A percentile compares a stretch with the other conserved stretches of the same genome.
Conservation (phyloP, 202 grass and related monocot genomes). For the Eragrostis tef region DNA sequence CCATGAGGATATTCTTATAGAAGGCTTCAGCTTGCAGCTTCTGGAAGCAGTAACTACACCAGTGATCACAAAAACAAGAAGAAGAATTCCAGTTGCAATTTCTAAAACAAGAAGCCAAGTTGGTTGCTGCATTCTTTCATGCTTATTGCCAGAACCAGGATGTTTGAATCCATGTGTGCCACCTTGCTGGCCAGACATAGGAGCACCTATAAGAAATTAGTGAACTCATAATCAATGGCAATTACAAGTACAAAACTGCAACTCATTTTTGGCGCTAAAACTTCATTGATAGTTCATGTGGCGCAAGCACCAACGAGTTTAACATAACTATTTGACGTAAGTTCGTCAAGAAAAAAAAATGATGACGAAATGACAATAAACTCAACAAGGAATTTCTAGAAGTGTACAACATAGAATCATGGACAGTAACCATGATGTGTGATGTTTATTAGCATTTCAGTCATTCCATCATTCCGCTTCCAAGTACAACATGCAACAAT, state of each 20-base stretch:
- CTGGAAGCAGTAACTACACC: conserved; percentile 67
- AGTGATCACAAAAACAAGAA: conserved; percentile 70
- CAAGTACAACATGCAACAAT: conserved; percentile 4
- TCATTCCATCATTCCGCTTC: conserved; percentile 7
- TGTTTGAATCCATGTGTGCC: conserved; percentile 48
- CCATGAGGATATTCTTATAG: conserved; percentile 71
- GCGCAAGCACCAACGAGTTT: too few relatives aligned
- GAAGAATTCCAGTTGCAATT: conserved; percentile 81
- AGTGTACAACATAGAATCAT: too few relatives aligned
- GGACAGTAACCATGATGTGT: neutral
- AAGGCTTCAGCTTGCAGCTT: conserved; percentile 74
- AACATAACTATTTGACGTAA: too few relatives aligned
- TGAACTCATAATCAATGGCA: conserved; percentile 25
- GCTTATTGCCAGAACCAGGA: conserved; percentile 48
- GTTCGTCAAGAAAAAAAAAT: too few relatives aligned
- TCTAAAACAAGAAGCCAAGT: conserved; percentile 91
- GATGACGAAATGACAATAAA: too few relatives aligned
- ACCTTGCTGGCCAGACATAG: conserved; percentile 54
- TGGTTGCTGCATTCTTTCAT: conserved; percentile 64
- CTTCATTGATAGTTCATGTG: neutral
- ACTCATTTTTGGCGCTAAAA: neutral
- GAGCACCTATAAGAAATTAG: conserved; percentile 53
- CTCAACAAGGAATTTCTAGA: too few relatives aligned
- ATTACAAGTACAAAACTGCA: conserved; percentile 16
- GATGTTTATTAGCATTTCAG: neutral